Conservation (phyloP, 1,139 yeast genomes). For the Diutina catenulata region DNA sequence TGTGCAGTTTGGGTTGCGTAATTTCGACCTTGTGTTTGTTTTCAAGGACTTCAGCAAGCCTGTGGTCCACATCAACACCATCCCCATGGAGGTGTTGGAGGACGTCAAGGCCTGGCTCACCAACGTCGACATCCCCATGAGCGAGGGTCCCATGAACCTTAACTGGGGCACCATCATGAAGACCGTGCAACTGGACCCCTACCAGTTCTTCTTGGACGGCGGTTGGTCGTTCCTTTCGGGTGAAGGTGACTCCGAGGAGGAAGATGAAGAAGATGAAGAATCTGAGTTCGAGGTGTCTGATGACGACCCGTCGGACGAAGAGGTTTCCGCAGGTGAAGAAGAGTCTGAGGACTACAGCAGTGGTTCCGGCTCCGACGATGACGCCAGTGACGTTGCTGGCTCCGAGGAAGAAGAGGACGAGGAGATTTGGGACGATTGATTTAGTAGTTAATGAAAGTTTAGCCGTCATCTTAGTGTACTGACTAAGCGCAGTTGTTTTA, state of each 20-base stretch:
- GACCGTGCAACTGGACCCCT: slow-evolving; percentile 85
- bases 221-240: slow-evolving; percentile 92
- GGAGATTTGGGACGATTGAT: slow-evolving; percentile 12
- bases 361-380: slow-evolving; percentile 25
- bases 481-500: too few species aligned
- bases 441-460: neutral
- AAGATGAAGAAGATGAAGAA: slow-evolving; percentile 49
- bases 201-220: slow-evolving; percentile 86
- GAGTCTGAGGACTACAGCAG: slow-evolving; percentile 16
- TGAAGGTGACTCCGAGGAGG: slow-evolving; percentile 52
- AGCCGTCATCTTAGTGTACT: too few species aligned
- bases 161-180: slow-evolving; percentile 96
- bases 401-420: slow-evolving; percentile 36
- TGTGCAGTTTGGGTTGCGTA: slow-evolving; percentile 92
- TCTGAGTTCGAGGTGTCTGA: slow-evolving; percentile 50
- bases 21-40: slow-evolving; percentile 90
- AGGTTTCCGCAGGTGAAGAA: slow-evolving; percentile 23
- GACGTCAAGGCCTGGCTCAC: slow-evolving; percentile 94
- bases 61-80: slow-evolving; percentile 86
- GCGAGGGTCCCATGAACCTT: slow-evolving; percentile 92
- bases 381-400: slow-evolving; percentile 17
- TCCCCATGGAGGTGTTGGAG: slow-evolving; percentile 86
- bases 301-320: slow-evolving; percentile 68
- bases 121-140: slow-evolving; percentile 87
- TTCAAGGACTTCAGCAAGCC: slow-evolving; percentile 83